Evolutionary conservation across 2,329 filamentous ascomycete genomes (phyloP), one percentile per base, ranked within the genome.

Genomic region (Monilinia laxa): DNA sequence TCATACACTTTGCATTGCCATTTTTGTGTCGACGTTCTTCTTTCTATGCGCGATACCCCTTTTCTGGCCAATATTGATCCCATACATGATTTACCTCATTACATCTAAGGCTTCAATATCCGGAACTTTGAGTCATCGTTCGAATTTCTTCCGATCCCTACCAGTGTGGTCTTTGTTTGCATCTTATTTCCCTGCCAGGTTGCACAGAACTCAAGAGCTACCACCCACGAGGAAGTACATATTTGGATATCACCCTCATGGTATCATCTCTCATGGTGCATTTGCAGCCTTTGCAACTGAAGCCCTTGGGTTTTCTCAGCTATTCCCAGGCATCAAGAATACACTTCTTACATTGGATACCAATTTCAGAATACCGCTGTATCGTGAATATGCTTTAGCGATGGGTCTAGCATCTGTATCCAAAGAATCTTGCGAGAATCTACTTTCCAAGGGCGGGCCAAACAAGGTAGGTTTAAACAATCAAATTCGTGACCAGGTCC

Each of bases 241-340:
- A 70, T 93, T 99, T 74, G 94, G 94, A 55, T 98, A 98, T 78
- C 95, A 98, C 74, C 95, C 95, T 0, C 95, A 99, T 76, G 94
- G 95, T 31, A 98, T 99, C 78, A 97, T 99, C 75, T 95, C 91
- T 6, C 92, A 97, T 73, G 95, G 94, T n/a, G 94, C 93, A 0
- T 97, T 94, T 80, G 91, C 88, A 6, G 91, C 93, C 6, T 98
- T 98, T 75, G 91, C 85, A 4, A 98, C 94, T 0, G 93, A 97
- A 73, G 92, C 92, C 0, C 83, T 97, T 0, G 92, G 92, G 0
- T 98, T 97, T 77, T 84, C 86, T 0, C 87, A 91, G 66, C 86
- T 96, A 69, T 99, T 97, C 74, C 95, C 95, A 0, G 94, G 93
- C 68, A 97, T 99, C 77, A 97, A 91, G 56, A 98, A 98, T 79